A percentile compares a stretch with the other conserved stretches of the same genome.
These are phyloP conservation scores for Cryptosporidium parvum DNA, from an alignment of 169 alveolate genomes.

Conservation along the genomic window DNA sequence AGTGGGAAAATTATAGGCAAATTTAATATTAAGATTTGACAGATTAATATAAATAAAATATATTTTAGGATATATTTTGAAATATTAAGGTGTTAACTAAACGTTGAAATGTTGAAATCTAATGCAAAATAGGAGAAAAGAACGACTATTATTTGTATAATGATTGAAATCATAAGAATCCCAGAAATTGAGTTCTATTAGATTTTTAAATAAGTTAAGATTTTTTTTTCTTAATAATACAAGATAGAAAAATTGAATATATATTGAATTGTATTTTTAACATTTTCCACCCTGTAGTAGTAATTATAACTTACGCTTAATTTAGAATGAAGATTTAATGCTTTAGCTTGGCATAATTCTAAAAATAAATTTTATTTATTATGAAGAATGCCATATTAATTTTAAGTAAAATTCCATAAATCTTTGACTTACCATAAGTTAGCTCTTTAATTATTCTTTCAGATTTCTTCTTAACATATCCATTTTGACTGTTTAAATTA, in stretches of 20 bases:
- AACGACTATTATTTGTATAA: constrained; percentile 14
- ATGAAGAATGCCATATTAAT: no score
- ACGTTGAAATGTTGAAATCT: constrained; percentile 19
- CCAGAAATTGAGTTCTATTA: not conserved
- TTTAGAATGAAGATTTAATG: constrained; percentile 9
- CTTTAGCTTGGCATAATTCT: constrained; percentile 52
- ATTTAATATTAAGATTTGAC: not conserved
- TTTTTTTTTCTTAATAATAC: not conserved
- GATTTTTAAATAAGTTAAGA: not conserved
- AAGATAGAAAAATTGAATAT: no score
- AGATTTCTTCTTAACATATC: not conserved
- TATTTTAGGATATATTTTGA: not conserved
- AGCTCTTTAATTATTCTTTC: constrained; percentile 52
- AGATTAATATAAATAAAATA: no score
- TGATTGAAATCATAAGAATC: constrained; percentile 8
- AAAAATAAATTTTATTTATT: not conserved
- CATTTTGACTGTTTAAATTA: not conserved
- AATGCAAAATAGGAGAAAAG: constrained; percentile 14
- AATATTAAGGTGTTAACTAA: not conserved
- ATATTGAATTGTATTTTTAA: no score
- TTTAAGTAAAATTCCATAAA: not conserved
- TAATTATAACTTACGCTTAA: constrained; percentile 25
- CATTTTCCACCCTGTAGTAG: not conserved
- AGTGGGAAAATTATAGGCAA: not conserved
- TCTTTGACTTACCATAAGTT: constrained; percentile 50